Evolutionary conservation across 129 eudicot genomes (phyloP).

Genomic region (Flaveria trinervia): DNA sequence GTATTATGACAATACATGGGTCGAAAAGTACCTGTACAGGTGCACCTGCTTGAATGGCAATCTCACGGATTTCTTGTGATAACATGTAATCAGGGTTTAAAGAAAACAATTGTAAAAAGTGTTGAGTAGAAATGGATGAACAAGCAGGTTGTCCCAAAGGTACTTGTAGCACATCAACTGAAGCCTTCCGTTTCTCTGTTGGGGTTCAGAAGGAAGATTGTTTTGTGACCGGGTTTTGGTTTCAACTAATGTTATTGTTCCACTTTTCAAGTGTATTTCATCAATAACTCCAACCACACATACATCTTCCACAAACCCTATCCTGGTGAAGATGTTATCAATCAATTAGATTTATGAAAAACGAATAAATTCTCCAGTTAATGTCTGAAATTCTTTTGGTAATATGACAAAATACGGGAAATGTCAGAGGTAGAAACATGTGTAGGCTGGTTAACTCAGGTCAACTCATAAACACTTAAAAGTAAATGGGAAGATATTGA

Average conservation of each 20-base stretch:
- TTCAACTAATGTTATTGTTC: slow-evolving; percentile 58
- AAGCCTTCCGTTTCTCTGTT: slow-evolving; percentile 82
- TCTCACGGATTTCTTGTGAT: slow-evolving; percentile 58
- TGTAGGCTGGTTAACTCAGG: too few relatives aligned
- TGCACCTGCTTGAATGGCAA: slow-evolving; percentile 58
- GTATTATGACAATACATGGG: background rate
- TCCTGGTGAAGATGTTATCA: slow-evolving; percentile 44
- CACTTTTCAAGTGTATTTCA: slow-evolving; percentile 61
- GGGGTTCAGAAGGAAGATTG: slow-evolving; percentile 74
- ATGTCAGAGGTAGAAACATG: too few relatives aligned
- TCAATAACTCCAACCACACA: slow-evolving; percentile 86
- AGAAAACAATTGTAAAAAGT: slow-evolving; percentile 59
- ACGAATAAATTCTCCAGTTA: background rate
- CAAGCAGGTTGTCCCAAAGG: slow-evolving; percentile 66
- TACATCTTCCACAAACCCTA: slow-evolving; percentile 78
- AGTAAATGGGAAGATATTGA: background rate
- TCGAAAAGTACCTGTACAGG: slow-evolving; percentile 55
- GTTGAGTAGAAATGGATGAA: slow-evolving; percentile 48
- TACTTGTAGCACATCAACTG: slow-evolving; percentile 90
- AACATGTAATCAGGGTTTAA: slow-evolving; percentile 56
- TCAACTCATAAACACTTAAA: too few relatives aligned
- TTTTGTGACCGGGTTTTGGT: slow-evolving; percentile 74
- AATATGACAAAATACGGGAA: too few relatives aligned
- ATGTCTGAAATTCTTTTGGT: background rate
- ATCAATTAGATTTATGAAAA: background rate